Conservation (phyloP, 2,329 filamentous ascomycete species). For the Dothideomycetes sp. region DNA sequence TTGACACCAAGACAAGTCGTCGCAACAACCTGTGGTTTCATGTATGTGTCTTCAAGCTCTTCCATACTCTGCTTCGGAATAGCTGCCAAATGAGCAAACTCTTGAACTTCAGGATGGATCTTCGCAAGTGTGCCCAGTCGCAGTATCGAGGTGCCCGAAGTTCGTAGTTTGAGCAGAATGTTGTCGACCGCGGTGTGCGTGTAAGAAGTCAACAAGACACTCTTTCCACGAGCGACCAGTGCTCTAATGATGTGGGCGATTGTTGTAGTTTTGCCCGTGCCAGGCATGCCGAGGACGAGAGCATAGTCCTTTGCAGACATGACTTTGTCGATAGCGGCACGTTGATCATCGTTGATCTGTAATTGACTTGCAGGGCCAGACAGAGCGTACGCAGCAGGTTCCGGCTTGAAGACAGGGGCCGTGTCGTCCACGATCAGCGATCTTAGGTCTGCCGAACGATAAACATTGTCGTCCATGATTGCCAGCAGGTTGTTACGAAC, state of each 20-base stretch:
- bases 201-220: conserved; percentile 85
- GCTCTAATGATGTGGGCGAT: conserved; percentile 95
- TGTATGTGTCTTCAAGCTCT: conserved; percentile 74
- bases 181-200: conserved; percentile 98
- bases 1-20: conserved; percentile 91
- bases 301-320: conserved; percentile 95
- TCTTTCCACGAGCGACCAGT: conserved; percentile 80
- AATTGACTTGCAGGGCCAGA: conserved; percentile 45
- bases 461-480: conserved; percentile 73
- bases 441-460: conserved; percentile 62
- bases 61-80: conserved; percentile 68
- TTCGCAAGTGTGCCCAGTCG: conserved; percentile 80
- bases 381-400: conserved; percentile 55
- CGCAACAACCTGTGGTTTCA: conserved; percentile 78
- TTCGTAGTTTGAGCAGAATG: conserved; percentile 81
- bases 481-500: conserved; percentile 90
- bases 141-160: conserved; percentile 52
- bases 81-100: conserved; percentile 72
- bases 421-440: conserved; percentile 70
- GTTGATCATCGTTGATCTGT: conserved; percentile 79
- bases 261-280: conserved; percentile 95
- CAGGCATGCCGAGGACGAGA: conserved; percentile 95
- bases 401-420: conserved; percentile 62
- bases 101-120: conserved; percentile 76
- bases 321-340: conserved; percentile 79